These are phyloP conservation scores for Nephromyces sp. DNA, from an alignment of 169 alveolate species.

Conservation along the genomic window DNA sequence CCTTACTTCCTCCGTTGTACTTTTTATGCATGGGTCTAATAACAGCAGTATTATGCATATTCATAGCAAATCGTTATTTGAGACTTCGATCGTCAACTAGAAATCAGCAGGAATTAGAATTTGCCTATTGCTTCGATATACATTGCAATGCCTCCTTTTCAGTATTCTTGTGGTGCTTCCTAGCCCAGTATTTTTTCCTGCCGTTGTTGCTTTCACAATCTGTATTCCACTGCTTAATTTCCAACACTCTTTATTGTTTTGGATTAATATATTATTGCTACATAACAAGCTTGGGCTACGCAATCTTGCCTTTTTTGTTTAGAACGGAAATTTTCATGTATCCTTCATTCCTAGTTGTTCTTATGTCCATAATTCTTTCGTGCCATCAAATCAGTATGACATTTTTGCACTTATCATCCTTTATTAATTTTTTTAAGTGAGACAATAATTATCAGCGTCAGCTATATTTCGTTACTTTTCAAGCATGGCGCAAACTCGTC, in stretches of 20 bases:
- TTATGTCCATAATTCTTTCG: not conserved
- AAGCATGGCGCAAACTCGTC: no score
- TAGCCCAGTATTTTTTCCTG: constrained; percentile 25
- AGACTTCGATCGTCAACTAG: not conserved
- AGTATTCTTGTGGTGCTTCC: constrained; percentile 8
- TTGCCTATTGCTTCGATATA: constrained; percentile 36
- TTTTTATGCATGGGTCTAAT: not conserved
- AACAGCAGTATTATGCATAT: not conserved
- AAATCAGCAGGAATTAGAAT: constrained; percentile 29
- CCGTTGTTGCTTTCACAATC: constrained; percentile 17
- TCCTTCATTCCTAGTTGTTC: not conserved
- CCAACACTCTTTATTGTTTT: not conserved
- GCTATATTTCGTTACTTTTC: no score
- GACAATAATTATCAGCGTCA: no score
- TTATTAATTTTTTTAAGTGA: not conserved
- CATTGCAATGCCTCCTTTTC: constrained; percentile 37
- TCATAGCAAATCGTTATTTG: not conserved
- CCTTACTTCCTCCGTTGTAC: not conserved
- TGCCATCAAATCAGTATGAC: not conserved
- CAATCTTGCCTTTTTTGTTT: not conserved
- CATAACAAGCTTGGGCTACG: not conserved
- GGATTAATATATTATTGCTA: not conserved
- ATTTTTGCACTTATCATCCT: not conserved
- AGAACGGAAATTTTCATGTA: not conserved
- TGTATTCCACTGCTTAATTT: not conserved